Evolutionary conservation across 352 stramenopile genomes (phyloP), one percentile per base, ranked within the genome.

Genomic region (Phytophthora citrophthora): DNA sequence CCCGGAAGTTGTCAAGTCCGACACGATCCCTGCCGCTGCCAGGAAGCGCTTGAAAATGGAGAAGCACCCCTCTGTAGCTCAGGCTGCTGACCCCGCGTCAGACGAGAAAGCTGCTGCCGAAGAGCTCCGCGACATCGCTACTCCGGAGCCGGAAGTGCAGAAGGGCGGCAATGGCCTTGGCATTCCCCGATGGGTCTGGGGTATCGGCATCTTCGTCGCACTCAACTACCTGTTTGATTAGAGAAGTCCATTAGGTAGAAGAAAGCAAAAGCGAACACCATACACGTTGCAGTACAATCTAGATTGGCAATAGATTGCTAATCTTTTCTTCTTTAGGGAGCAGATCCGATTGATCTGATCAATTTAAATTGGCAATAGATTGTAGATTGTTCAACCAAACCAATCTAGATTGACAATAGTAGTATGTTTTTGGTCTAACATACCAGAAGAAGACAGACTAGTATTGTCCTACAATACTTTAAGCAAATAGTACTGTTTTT

Each of bases 161-260:
- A 66, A 73, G 39, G 38, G 20, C 76, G 62, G 48, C 0, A 44
- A 49, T 47, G 64, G 64, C 20, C 56, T 90, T 27, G 65, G 72
- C 44, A 89, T 94, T 49, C 85, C 85, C 9, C 40, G 62, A 24
- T 91, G 89, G 62, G 83, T 84, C 26, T 94, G 89, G 76, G 76
- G 72, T 16, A 71, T 94, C 48, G 79, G 61, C 46, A 80, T 90
- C 49, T 94, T 89, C 64, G 68, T 92, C 58, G 72, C 66, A 34
- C 48, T 90, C 46, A 91, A 88, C 63, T 91, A 94, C 70, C 72
- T 94, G 41, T 90, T 67, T 47, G 53, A 54, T 50, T 75, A 64
- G 61, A 70, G 16, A 58, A 59, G 27, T 34, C 9, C 24, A 20
- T 7, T 24, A 11, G 27, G 27, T 31, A 53, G 49, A 50, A 55